Evolutionary conservation across 208 protist species (phyloP).

Genomic region (Balamuthia mandrillaris): DNA sequence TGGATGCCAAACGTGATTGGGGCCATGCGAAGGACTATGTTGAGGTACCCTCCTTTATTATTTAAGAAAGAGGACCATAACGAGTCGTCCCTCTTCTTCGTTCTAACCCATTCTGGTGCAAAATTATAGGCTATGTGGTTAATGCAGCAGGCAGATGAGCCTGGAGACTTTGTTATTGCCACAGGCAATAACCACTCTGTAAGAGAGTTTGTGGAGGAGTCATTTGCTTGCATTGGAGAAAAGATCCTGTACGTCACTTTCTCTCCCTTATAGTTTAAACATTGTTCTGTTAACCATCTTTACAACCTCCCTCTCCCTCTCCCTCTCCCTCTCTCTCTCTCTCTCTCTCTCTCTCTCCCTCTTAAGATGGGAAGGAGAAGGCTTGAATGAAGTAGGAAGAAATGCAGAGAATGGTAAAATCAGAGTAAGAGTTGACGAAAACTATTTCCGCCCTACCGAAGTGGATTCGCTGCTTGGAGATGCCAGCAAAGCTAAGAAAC

Average conservation of each 20-base stretch:
- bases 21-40: constrained; percentile 90
- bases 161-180: constrained; percentile 87
- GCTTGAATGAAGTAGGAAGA: constrained; percentile 82
- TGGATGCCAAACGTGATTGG: constrained; percentile 89
- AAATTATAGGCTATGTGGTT: constrained; percentile 84
- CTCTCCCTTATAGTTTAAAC: not conserved
- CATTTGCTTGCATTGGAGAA: constrained; percentile 72
- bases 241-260: constrained; percentile 60
- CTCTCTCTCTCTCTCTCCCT: not conserved
- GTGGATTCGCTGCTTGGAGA: constrained; percentile 89
- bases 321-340: not conserved
- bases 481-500: constrained; percentile 83
- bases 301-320: not conserved
- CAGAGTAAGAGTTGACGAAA: constrained; percentile 70
- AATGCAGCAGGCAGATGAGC: constrained; percentile 86
- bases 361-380: constrained; percentile 77
- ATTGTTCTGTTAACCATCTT: not conserved
- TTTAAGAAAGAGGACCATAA: too few relatives aligned
- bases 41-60: constrained; percentile 55
- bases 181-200: constrained; percentile 88
- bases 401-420: constrained; percentile 52
- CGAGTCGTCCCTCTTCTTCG: not conserved
- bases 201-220: constrained; percentile 77
- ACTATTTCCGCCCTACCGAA: constrained; percentile 91
- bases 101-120: not conserved